phyloP scores from a whole-genome alignment of 2,329 filamentous ascomycete species.

The Fusarium veterinarium region DNA sequence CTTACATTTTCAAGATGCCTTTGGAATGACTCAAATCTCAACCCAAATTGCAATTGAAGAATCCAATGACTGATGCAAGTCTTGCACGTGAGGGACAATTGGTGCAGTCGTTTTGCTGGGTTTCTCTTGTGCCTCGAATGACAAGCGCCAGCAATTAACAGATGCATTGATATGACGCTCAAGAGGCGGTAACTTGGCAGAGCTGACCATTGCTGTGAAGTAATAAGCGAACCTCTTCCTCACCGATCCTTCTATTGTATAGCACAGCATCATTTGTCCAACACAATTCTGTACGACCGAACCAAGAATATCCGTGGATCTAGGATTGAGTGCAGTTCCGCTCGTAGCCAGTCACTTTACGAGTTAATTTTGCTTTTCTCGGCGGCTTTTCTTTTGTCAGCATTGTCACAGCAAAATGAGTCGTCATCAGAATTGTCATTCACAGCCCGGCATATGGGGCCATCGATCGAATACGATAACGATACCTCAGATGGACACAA shows the following conservation, averaged over 20 bases:
- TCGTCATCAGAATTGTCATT: conserved; percentile 29
- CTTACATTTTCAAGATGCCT: background rate
- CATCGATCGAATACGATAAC: conserved; percentile 24
- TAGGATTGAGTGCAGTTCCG: conserved; percentile 25
- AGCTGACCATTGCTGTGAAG: conserved; percentile 6
- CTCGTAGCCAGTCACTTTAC: conserved; percentile 3
- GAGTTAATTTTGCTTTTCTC: background rate
- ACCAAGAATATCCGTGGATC: conserved; percentile 4
- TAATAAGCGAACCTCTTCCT: conserved; percentile 22
- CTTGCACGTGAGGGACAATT: conserved; percentile 24
- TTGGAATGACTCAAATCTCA: background rate
- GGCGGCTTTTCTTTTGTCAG: conserved; percentile 19
- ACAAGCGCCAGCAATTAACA: background rate
- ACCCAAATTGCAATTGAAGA: background rate
- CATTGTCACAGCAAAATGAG: conserved; percentile 10
- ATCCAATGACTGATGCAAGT: background rate
- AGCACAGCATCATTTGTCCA: conserved; percentile 12
- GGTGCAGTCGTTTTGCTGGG: conserved; percentile 25
- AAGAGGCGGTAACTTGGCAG: background rate
- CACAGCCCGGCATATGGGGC: conserved; percentile 18
- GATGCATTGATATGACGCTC: conserved; percentile 6
- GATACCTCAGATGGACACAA: conserved; percentile 15
- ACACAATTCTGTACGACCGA: conserved; percentile 11
- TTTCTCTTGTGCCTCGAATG: conserved; percentile 19
- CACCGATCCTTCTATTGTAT: conserved; percentile 8